phyloP scores from a whole-genome alignment of 176 grass and related monocot species.

The Musa itinerans region DNA sequence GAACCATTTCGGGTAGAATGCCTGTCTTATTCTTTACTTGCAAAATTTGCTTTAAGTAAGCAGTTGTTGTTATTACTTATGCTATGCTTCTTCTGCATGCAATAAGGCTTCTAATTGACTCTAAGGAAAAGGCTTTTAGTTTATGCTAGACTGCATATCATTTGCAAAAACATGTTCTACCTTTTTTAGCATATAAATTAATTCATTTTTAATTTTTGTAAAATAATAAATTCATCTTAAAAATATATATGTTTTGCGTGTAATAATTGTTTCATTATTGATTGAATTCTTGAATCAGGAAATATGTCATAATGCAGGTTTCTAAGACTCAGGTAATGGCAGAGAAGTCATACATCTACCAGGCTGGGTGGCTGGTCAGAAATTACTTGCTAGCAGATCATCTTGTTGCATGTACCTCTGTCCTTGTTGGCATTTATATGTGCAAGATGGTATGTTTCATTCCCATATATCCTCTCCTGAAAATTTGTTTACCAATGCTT shows the following conservation, averaged over 20 bases:
- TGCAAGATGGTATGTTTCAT: constrained; percentile 74
- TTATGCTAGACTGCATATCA: neutral
- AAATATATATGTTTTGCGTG: neutral
- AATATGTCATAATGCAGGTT: constrained; percentile 21
- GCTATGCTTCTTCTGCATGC: neutral
- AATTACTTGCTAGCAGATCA: constrained; percentile 76
- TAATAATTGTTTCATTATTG: neutral
- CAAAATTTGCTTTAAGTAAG: neutral
- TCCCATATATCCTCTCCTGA: neutral
- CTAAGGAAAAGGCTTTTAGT: neutral
- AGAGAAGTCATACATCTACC: constrained; percentile 47
- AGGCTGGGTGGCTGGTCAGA: constrained; percentile 55
- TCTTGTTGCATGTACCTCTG: constrained; percentile 55
- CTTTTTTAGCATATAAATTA: neutral
- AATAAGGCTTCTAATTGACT: neutral
- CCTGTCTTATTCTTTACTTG: neutral
- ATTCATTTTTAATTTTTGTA: neutral
- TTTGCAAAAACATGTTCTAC: neutral
- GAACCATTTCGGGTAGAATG: too few species aligned
- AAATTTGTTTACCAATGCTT: constrained; percentile 6
- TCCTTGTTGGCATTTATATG: constrained; percentile 61
- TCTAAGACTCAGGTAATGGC: constrained; percentile 29
- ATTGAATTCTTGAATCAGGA: neutral
- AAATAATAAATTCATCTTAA: neutral
- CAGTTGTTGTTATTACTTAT: neutral